These are phyloP conservation scores for Argentina anserina DNA, from an alignment of 306 rosid genomes.

Conservation along the genomic window DNA sequence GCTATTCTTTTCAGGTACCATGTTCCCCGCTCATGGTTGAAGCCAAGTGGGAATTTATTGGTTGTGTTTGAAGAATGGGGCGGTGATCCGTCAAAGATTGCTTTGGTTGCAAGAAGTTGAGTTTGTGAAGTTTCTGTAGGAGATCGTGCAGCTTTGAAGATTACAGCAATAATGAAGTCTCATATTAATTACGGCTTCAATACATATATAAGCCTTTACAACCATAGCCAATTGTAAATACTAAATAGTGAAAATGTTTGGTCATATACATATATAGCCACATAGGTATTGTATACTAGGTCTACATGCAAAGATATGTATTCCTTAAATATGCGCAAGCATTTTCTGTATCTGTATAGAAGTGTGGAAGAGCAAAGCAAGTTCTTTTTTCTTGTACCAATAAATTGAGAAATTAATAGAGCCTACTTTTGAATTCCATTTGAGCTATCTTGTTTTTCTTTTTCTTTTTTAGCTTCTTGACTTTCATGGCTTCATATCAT, in stretches of 20 bases:
- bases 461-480: background rate
- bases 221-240: slow-evolving; percentile 39
- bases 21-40: slow-evolving; percentile 86
- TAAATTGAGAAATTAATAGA: slow-evolving; percentile 24
- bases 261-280: slow-evolving; percentile 45
- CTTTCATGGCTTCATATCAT: background rate
- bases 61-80: slow-evolving; percentile 95
- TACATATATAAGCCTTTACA: slow-evolving; percentile 12
- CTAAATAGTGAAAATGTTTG: slow-evolving; percentile 44
- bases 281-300: slow-evolving; percentile 27
- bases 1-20: slow-evolving; percentile 69
- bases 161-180: slow-evolving; percentile 31
- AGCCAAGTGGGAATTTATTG: slow-evolving; percentile 53
- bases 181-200: slow-evolving; percentile 16
- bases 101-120: slow-evolving; percentile 55
- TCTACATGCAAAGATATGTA: slow-evolving; percentile 17
- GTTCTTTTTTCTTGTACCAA: slow-evolving; percentile 18
- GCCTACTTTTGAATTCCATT: background rate
- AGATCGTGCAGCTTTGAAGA: slow-evolving; percentile 33
- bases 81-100: slow-evolving; percentile 66
- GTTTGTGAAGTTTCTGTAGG: slow-evolving; percentile 56
- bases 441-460: no score
- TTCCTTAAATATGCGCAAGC: slow-evolving; percentile 8
- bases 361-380: slow-evolving; percentile 18
- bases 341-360: slow-evolving; percentile 16